Conservation (phyloP, 2,329 filamentous ascomycete genomes). For the Balansia obtecta region DNA sequence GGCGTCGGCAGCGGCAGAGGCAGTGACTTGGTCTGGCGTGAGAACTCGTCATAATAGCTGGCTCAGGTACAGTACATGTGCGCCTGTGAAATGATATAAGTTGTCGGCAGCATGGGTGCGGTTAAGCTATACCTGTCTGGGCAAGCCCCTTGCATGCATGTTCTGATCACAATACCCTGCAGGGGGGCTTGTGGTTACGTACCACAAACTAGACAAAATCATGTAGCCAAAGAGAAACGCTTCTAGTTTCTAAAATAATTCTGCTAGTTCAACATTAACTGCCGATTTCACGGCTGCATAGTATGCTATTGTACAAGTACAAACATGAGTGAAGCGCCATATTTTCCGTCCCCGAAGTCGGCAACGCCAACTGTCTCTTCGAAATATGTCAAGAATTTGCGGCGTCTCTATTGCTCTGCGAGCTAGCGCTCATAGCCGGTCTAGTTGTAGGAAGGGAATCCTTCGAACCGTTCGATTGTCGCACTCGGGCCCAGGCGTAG, state of each 20-base stretch:
- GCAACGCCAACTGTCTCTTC: neutral
- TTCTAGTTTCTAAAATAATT: no score
- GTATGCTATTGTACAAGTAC: no score
- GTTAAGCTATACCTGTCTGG: no score
- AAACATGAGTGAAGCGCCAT: no score
- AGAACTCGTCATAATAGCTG: neutral
- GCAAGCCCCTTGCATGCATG: no score
- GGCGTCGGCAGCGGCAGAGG: neutral
- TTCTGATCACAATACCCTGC: no score
- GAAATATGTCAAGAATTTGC: slow-evolving; percentile 39
- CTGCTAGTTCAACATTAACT: no score
- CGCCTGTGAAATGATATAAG: neutral
- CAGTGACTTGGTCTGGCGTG: neutral
- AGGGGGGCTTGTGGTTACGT: no score
- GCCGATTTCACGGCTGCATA: no score
- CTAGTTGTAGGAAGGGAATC: slow-evolving; percentile 53
- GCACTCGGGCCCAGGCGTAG: slow-evolving; percentile 51
- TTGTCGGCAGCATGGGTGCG: neutral
- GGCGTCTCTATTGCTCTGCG: slow-evolving; percentile 79
- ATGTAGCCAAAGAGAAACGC: no score
- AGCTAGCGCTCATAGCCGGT: slow-evolving; percentile 73
- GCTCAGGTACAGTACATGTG: neutral
- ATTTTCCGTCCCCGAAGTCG: no score
- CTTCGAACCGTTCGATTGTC: slow-evolving; percentile 57
- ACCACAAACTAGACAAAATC: no score